These are phyloP conservation scores for Fusarium hostae DNA, from an alignment of 2,329 filamentous ascomycete genomes.

Conservation along the genomic window DNA sequence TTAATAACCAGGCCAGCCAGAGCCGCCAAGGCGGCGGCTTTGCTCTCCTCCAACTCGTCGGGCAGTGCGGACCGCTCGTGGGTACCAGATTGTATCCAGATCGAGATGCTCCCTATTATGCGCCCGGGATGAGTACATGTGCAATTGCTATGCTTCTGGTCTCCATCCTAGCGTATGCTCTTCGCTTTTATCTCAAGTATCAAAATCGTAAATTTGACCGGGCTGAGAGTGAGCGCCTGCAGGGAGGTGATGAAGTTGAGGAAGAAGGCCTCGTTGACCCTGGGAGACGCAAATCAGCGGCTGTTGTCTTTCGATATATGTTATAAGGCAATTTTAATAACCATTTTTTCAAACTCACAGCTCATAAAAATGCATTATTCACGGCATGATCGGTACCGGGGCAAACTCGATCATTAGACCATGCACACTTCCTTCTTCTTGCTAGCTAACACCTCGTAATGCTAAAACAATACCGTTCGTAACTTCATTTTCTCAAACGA, in stretches of 20 bases:
- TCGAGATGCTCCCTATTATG: constrained; percentile 69
- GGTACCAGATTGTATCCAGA: constrained; percentile 74
- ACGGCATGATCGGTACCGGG: neutral
- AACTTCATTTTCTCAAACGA: neutral
- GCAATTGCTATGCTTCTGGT: constrained; percentile 71
- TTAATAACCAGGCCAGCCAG: constrained; percentile 83
- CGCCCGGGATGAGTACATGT: constrained; percentile 71
- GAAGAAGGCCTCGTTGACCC: constrained; percentile 55
- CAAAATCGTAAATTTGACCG: constrained; percentile 61
- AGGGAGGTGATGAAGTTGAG: constrained; percentile 46
- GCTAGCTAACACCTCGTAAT: constrained; percentile 21
- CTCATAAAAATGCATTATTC: neutral
- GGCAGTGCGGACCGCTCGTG: constrained; percentile 81
- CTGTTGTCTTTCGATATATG: constrained; percentile 59
- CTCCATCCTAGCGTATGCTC: constrained; percentile 62
- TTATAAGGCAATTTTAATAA: constrained; percentile 46
- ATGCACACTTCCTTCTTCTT: constrained; percentile 18
- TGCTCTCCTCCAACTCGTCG: constrained; percentile 82
- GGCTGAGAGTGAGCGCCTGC: constrained; percentile 44
- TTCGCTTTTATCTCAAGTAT: constrained; percentile 64
- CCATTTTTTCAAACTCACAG: neutral
- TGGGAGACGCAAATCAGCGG: constrained; percentile 34
- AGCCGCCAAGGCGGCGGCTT: constrained; percentile 79
- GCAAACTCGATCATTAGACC: constrained; percentile 18
- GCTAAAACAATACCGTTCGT: neutral